Evolutionary conservation across 768 basidiomycete species (phyloP), one percentile per base, ranked within the genome.

Genomic region (Sporobolomyces roseus): DNA sequence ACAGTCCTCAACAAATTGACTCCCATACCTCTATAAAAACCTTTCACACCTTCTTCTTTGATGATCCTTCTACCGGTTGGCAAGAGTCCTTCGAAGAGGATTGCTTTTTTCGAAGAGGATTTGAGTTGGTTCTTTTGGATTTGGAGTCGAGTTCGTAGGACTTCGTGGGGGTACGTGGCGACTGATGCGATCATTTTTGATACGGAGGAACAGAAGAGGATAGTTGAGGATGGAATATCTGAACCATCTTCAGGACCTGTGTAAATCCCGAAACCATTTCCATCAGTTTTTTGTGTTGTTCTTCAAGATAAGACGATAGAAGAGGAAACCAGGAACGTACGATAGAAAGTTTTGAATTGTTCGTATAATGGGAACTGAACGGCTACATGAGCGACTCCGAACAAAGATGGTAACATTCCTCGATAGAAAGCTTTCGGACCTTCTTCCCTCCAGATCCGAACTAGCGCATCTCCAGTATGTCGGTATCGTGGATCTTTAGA

Each of bases 331-430:
- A 48, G 53, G 41, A 36, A 86, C 91, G 80, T 78, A 94, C 93
- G 87, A 74, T 89, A 86, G 82, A 85, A 84, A 23, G 86, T 75
- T 81, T 98, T 98, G 63, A 97, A 85, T 74, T 88, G 84, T 78
- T 99, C 96, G 78, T 98, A 98, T 12, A 98, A 80, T 38, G 96
- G 96, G 75, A 99, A 98, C 78, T 99, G 96, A 2, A 99, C 92
- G 9, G 91, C 93, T 56, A 99, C 94, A 76, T 99, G 96, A 3
- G 85, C 78, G 65, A 98, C 94, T 48, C 96, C 96, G 54, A 98
- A 83, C 9, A 99, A 79, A 77, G 89, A 91, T n/a, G 96, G 93
- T 17, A 93, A 76, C 53, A 99, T 82, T 30, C 96, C 96, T 48
- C 92, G 89, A 80, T 98, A 99, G 79, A 99, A 98, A 1, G 93